These are phyloP conservation scores for Cyamopsis tetragonoloba DNA, from an alignment of 306 rosid species.

Conservation along the genomic window DNA sequence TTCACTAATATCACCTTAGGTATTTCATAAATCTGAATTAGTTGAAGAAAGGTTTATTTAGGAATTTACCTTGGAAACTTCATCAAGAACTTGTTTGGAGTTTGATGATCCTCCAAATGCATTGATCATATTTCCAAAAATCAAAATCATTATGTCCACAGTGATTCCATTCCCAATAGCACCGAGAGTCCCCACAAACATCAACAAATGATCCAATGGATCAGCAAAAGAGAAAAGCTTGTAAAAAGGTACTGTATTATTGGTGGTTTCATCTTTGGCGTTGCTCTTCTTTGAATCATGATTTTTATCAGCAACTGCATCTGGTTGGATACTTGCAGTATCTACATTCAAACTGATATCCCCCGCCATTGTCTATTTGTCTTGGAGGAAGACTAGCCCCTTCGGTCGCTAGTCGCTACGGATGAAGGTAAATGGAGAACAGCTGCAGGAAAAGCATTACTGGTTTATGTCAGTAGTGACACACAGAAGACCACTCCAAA, in stretches of 20 bases:
- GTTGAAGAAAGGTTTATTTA: not conserved
- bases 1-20: not conserved
- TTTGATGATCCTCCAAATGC: slow-evolving; percentile 42
- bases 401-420: too few relatives aligned
- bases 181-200: slow-evolving; percentile 49
- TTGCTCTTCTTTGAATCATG: slow-evolving; percentile 23
- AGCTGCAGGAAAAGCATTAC: not conserved
- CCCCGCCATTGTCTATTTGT: slow-evolving; percentile 6
- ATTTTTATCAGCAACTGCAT: not conserved
- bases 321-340: not conserved
- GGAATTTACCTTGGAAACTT: slow-evolving; percentile 54
- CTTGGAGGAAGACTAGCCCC: not conserved
- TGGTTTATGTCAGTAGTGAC: not conserved
- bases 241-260: slow-evolving; percentile 43
- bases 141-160: slow-evolving; percentile 41
- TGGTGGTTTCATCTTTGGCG: slow-evolving; percentile 14
- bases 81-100: slow-evolving; percentile 19
- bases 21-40: not conserved
- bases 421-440: not conserved
- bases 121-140: slow-evolving; percentile 46
- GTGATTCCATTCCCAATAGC: slow-evolving; percentile 54
- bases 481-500: not conserved
- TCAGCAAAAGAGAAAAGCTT: slow-evolving; percentile 67
- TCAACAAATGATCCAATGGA: slow-evolving; percentile 39
- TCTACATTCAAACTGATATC: not conserved